Evolutionary conservation across 805 yeast genomes (phyloP), one percentile per base, ranked within the genome.

Genomic region (Pichia cephalocereana): DNA sequence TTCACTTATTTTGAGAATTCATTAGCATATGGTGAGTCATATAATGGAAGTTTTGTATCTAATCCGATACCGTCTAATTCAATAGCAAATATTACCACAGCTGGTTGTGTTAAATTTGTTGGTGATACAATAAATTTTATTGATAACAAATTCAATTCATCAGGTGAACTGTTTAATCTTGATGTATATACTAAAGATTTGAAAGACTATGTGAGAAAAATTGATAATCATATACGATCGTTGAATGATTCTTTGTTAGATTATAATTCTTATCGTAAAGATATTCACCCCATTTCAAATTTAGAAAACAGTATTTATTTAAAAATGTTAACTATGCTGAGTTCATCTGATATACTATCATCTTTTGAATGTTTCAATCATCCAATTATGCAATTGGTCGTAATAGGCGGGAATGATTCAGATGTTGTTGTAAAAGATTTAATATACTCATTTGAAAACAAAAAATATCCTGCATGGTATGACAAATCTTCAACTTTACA

Each of bases 301-400:
- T 43, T 76, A 39, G 71, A 70, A 45, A 70, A 70, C 46, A 70
- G 77, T 5, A 65, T 82, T 10, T 86, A 82, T 59, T 66, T 77
- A 52, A 76, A 74, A 45, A 72, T 80, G 53, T 72, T 84, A 54
- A 72, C 80, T 31, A 75, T 79, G 53, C 58, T 84, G 40, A 68
- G 84, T 8, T 73, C 87, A 4, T 71, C 83, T 12, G 73, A 77
- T 14, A 72, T 74, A 8, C 65, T 86, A 9, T 79, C 86, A 2
- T 81, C 91, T 2, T 87, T 86, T 60, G 97, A 91, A 63, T 82
- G 88, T 6, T 81, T 89, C 62, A 82, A 85, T 54, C 96, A 90
- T 60, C 97, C 97, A 0, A 76, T 88, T 2, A 75, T 86, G 3
- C 84, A 89, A 40, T 61, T 91, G 14, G 72, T 88, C 45, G 81